Base-by-base conservation (phyloP, 352 stramenopile genomes). In the Saprolegnia parasitica region DNA sequence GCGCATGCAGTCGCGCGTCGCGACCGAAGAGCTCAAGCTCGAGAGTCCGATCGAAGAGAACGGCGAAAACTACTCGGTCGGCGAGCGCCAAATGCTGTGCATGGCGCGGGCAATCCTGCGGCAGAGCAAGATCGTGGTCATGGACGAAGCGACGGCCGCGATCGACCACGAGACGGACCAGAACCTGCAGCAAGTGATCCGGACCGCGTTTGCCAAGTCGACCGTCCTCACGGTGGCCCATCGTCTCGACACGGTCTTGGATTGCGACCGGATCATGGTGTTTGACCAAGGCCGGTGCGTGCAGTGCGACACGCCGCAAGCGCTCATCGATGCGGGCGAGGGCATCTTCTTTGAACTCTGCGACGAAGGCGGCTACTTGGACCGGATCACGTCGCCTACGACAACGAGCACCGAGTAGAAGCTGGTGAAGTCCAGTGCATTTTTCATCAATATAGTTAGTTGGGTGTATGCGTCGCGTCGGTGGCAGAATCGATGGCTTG, bases 171-270 rank as follows among this genome's bases (percentile, higher is more conserved):
- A 91, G 67, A 96, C 86, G 2, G 93, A 98, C 77, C 78, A 81
- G 54, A 91, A 95, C 68, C 96, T 98, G 64, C 87, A 95, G 75
- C 76, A 78, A 26, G 96, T 85, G 35, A 98, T 99, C 62, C 78
- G 93, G n/a, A 77, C 89, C 18, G 92, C 98, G 57, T 99, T 99
- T 78, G 73, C 75, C 5, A 77, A 83, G 13, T 95, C 91, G 1
- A 99, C 98, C 4, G 86, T 98, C 20, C 73, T 99, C 13, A 98
- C 96, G 0, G 98, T 99, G 47, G 96, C 98, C 16, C 97, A 99
- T 78, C 83, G 97, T 13, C 81, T 99, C 98, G 90, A n/a, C n/a
- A n/a, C n/a, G n/a, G n/a, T n/a, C n/a, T n/a, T n/a, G n/a, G n/a
- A n/a, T n/a, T n/a, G n/a, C 70, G 92, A 99, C 68, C 81, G 81